These are phyloP conservation scores for Solanum virginianum DNA, from an alignment of 257 asterid species.

Conservation along the genomic window DNA sequence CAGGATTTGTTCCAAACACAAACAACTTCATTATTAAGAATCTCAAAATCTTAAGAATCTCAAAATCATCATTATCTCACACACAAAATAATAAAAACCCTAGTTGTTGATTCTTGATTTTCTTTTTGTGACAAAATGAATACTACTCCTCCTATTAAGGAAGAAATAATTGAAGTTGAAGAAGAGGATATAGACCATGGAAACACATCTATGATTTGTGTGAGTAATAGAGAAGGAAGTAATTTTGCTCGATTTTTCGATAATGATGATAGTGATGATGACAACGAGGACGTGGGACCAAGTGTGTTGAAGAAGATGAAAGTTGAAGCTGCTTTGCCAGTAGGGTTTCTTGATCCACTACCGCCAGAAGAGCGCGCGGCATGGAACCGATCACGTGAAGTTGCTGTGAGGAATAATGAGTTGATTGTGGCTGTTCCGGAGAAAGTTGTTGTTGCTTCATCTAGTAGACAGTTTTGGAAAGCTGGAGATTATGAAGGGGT, in stretches of 20 bases:
- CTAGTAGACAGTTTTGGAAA: conserved; percentile 58
- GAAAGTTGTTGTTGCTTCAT: background rate
- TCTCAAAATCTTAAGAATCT: no score
- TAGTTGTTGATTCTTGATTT: background rate
- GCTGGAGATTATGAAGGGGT: conserved; percentile 59
- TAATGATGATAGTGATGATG: background rate
- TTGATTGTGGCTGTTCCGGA: background rate
- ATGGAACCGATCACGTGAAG: background rate
- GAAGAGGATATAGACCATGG: background rate
- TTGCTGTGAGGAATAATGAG: background rate
- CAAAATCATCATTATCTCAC: background rate
- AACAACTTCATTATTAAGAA: background rate
- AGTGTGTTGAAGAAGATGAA: conserved; percentile 22
- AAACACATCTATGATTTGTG: background rate
- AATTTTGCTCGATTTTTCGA: background rate
- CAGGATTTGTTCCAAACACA: background rate
- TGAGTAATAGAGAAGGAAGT: background rate
- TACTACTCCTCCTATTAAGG: background rate
- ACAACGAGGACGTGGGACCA: background rate
- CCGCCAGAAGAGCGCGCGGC: conserved; percentile 8
- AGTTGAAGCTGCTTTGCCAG: conserved; percentile 25
- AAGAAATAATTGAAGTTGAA: background rate
- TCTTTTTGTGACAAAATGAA: background rate
- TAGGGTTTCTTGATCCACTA: conserved; percentile 66
- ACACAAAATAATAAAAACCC: background rate